A percentile compares a stretch with the other conserved stretches of the same genome.
These are phyloP conservation scores for Syncephalastrum contaminatum DNA, from an alignment of 371 early-diverging fungal genomes.

Conservation along the genomic window DNA sequence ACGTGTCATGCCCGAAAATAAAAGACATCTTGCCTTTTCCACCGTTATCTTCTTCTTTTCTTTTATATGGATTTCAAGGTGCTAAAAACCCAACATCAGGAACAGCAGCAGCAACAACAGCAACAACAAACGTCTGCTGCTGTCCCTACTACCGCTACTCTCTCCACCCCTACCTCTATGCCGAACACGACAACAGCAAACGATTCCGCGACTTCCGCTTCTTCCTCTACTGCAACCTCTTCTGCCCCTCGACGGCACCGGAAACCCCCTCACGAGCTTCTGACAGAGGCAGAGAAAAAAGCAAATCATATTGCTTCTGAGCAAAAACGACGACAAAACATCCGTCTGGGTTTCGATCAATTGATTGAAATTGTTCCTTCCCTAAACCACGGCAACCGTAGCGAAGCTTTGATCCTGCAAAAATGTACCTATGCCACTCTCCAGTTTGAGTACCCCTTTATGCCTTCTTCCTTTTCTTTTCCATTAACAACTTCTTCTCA, in stretches of 20 bases:
- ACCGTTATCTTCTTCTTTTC: constrained; percentile 4
- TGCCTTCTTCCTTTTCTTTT: background rate
- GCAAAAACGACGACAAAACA: constrained; percentile 87
- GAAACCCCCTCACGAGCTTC: constrained; percentile 62
- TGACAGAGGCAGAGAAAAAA: constrained; percentile 92
- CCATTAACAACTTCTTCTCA: background rate
- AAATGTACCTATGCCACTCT: constrained; percentile 42
- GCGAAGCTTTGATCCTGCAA: constrained; percentile 57
- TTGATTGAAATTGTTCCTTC: constrained; percentile 82
- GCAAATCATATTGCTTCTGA: constrained; percentile 95
- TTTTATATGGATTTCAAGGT: constrained; percentile 1
- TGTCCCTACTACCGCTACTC: no score
- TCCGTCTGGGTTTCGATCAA: constrained; percentile 80
- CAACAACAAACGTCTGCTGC: constrained; percentile 2
- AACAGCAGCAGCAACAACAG: constrained; percentile 6
- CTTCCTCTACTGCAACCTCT: background rate
- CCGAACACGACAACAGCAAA: background rate
- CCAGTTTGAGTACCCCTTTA: background rate
- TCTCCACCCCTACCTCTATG: background rate
- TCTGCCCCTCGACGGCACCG: constrained; percentile 27
- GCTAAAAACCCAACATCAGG: background rate
- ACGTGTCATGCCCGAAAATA: constrained; percentile 10
- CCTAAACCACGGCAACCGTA: constrained; percentile 59
- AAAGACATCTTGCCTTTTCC: constrained; percentile 7
- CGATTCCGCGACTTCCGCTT: background rate